Conservation (phyloP, 2,329 filamentous ascomycete species). For the Sporothrix pseudoabietina region DNA sequence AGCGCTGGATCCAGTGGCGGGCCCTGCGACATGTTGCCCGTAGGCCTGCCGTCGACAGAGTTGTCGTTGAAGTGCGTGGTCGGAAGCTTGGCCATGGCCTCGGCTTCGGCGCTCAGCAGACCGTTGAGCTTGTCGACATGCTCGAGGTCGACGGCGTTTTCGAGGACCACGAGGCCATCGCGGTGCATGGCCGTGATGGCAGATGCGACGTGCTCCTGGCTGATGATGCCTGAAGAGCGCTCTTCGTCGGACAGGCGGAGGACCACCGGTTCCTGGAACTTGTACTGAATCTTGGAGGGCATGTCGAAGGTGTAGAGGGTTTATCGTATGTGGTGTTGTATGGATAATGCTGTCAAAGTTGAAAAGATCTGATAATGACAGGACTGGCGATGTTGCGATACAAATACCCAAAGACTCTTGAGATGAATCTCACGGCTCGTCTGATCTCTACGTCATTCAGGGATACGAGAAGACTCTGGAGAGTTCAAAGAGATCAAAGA, state of each 20-base stretch:
- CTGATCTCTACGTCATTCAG: slow-evolving; percentile 5
- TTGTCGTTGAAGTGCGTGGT: slow-evolving; percentile 35
- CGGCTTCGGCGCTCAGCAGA: slow-evolving; percentile 26
- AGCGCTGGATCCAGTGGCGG: slow-evolving; percentile 33
- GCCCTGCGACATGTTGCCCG: slow-evolving; percentile 35
- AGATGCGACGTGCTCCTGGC: slow-evolving; percentile 11
- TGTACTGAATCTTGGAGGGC: neutral
- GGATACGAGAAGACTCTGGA: neutral
- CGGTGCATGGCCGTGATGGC: slow-evolving; percentile 26
- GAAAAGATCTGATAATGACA: neutral
- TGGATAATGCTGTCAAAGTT: neutral
- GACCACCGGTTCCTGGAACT: slow-evolving; percentile 31
- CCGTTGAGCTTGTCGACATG: slow-evolving; percentile 25
- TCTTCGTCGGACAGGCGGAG: slow-evolving; percentile 18
- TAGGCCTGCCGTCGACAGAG: slow-evolving; percentile 30
- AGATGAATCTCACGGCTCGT: neutral
- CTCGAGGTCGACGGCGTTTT: slow-evolving; percentile 28
- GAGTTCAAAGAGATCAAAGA: neutral
- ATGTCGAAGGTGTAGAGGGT: neutral
- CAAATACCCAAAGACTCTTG: neutral
- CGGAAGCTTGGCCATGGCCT: slow-evolving; percentile 30
- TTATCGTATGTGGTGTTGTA: neutral
- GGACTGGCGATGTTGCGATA: slow-evolving; percentile 1
- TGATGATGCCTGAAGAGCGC: slow-evolving; percentile 14
- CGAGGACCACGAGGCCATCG: slow-evolving; percentile 29